A percentile compares a stretch with the other conserved stretches of the same genome.
Conservation (phyloP, 495 filamentous ascomycete genomes). For the Oidiodendron maius region DNA sequence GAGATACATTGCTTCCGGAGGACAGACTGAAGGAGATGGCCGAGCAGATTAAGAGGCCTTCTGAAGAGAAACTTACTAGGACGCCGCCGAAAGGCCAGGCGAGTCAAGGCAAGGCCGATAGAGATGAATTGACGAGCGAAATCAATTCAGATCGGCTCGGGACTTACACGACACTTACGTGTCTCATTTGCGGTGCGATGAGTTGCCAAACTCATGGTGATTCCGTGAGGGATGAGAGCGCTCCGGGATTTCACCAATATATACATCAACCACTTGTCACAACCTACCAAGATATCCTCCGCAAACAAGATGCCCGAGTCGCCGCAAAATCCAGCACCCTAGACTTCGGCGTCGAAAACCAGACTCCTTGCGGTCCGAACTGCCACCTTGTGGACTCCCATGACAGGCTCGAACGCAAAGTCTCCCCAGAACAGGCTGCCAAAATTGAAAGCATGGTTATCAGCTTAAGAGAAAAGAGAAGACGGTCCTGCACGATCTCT, state of each 20-base stretch:
- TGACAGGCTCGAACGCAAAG: neutral
- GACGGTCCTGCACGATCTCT: conserved; percentile 18
- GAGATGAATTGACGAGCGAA: neutral
- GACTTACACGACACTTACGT: conserved; percentile 16
- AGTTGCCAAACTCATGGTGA: conserved; percentile 22
- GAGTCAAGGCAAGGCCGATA: neutral
- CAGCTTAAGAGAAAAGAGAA: conserved; percentile 1
- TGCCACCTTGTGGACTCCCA: conserved; percentile 8
- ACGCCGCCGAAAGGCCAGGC: neutral
- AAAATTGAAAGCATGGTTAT: conserved; percentile 12
- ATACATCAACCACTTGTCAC: neutral
- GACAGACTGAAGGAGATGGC: conserved; percentile 15
- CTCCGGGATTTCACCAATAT: neutral
- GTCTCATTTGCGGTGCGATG: conserved; percentile 17
- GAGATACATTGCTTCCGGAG: conserved; percentile 8
- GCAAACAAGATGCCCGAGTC: conserved; percentile 1
- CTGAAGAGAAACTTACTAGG: conserved; percentile 1
- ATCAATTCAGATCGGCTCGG: conserved; percentile 3
- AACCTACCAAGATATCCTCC: conserved; percentile 2
- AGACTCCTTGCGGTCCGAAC: conserved; percentile 6
- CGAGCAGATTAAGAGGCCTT: conserved; percentile 1
- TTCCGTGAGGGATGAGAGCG: conserved; percentile 1
- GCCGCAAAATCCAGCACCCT: neutral
- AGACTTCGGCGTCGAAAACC: neutral
- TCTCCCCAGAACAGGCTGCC: neutral